These are phyloP conservation scores for Nicotiana tabacum DNA, from an alignment of 257 asterid species.

Conservation along the genomic window DNA sequence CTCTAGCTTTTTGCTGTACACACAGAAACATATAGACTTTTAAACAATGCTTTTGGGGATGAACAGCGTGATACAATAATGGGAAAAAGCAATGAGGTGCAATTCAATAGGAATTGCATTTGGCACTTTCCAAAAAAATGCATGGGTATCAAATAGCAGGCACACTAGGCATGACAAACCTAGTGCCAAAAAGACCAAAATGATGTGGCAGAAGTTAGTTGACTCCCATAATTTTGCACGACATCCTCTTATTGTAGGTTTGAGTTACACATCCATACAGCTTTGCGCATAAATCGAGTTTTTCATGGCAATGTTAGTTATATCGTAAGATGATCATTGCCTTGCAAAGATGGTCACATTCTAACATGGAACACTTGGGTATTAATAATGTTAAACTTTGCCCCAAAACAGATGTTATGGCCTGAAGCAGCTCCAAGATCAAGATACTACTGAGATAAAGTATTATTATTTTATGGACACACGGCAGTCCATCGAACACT, in stretches of 20 bases:
- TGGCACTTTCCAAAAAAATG: background rate
- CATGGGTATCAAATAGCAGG: background rate
- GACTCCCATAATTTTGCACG: background rate
- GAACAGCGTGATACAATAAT: background rate
- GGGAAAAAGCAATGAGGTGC: background rate
- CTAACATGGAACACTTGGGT: background rate
- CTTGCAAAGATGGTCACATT: background rate
- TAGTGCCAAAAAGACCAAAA: conserved; percentile 10
- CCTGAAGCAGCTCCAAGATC: conserved; percentile 1
- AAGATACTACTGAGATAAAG: background rate
- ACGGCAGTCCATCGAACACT: background rate
- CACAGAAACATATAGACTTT: background rate
- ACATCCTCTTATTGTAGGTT: background rate
- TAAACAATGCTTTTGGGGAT: background rate
- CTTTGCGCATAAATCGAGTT: background rate
- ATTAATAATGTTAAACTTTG: background rate
- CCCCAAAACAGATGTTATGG: background rate
- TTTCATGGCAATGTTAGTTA: conserved; percentile 1
- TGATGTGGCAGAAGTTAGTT: background rate
- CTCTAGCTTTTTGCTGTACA: conserved; percentile 30
- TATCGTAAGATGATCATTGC: background rate
- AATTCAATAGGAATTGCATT: background rate
- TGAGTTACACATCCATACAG: background rate
- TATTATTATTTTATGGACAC: background rate
- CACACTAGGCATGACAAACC: background rate